Evolutionary conservation across 202 grass and related monocot genomes (phyloP).

Genomic region (Eragrostis tef): DNA sequence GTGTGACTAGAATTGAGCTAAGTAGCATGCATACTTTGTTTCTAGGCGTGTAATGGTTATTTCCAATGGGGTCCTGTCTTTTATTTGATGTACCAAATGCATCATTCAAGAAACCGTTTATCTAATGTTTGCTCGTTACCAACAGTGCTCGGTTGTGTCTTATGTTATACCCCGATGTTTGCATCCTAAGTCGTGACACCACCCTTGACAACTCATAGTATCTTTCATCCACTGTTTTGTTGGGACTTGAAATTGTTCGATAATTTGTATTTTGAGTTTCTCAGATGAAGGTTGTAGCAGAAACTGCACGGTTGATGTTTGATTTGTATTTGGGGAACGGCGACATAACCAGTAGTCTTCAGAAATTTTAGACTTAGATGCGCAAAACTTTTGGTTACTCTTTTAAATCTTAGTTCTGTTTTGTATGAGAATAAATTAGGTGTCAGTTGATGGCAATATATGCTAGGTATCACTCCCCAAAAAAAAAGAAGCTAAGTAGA

Average conservation of each 20-base stretch:
- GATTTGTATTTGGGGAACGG: constrained; percentile 15
- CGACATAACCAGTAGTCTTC: background rate
- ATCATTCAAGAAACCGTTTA: constrained; percentile 30
- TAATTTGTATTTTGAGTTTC: constrained; percentile 34
- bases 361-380: constrained; percentile 23
- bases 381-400: background rate
- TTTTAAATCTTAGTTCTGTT: constrained; percentile 15
- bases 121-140: background rate
- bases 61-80: background rate
- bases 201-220: background rate
- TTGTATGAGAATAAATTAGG: constrained; percentile 4
- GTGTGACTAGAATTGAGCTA: constrained; percentile 12
- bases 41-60: background rate
- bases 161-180: constrained; percentile 14
- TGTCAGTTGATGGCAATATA: background rate
- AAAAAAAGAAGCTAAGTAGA: background rate
- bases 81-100: constrained; percentile 29
- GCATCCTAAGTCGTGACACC: constrained; percentile 2
- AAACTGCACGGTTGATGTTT: constrained; percentile 1
- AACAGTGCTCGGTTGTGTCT: background rate
- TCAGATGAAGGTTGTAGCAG: constrained; percentile 17
- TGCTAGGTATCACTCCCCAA: too few relatives aligned
- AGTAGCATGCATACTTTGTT: background rate
- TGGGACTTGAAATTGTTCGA: background rate
- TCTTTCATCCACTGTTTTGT: background rate